Evolutionary conservation across 495 filamentous ascomycete genomes (phyloP).

Genomic region (Collariella sp.): DNA sequence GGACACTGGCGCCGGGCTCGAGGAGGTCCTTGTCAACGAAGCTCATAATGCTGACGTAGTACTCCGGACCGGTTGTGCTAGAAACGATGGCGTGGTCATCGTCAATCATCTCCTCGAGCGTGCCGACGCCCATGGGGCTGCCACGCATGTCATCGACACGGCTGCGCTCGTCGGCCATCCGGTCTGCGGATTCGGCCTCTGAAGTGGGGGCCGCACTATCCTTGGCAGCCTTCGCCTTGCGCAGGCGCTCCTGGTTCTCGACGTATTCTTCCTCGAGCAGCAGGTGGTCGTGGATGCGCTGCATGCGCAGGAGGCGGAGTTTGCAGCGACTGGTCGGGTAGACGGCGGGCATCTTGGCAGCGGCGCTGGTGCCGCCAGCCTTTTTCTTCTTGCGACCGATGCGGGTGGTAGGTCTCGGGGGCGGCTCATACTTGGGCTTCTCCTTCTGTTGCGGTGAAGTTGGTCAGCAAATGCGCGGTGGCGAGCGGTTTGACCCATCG

Average conservation of each 20-base stretch:
- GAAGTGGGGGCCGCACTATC: slow-evolving; percentile 51
- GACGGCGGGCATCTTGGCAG: slow-evolving; percentile 87
- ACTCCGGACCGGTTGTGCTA: slow-evolving; percentile 93
- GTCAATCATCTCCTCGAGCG: slow-evolving; percentile 97
- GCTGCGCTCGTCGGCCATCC: slow-evolving; percentile 90
- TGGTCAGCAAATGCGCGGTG: slow-evolving; percentile 14
- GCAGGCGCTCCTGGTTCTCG: slow-evolving; percentile 91
- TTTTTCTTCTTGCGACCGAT: slow-evolving; percentile 98
- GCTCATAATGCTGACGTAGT: slow-evolving; percentile 99
- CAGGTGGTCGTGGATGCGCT: slow-evolving; percentile 94
- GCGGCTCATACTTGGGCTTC: slow-evolving; percentile 98
- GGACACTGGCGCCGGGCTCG: slow-evolving; percentile 89
- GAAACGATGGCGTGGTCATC: slow-evolving; percentile 99
- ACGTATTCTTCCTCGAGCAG: slow-evolving; percentile 97
- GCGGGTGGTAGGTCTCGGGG: slow-evolving; percentile 91
- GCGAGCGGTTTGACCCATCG: not conserved
- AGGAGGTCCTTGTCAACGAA: slow-evolving; percentile 99
- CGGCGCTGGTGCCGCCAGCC: slow-evolving; percentile 81
- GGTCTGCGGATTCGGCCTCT: slow-evolving; percentile 55
- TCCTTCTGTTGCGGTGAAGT: slow-evolving; percentile 62
- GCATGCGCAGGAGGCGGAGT: slow-evolving; percentile 92
- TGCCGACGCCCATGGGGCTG: slow-evolving; percentile 97
- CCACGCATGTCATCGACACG: slow-evolving; percentile 98
- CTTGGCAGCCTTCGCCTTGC: slow-evolving; percentile 79
- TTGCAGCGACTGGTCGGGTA: slow-evolving; percentile 96